Base-by-base conservation (phyloP, 164 flowering plant species). In the Buxus sempervirens region DNA sequence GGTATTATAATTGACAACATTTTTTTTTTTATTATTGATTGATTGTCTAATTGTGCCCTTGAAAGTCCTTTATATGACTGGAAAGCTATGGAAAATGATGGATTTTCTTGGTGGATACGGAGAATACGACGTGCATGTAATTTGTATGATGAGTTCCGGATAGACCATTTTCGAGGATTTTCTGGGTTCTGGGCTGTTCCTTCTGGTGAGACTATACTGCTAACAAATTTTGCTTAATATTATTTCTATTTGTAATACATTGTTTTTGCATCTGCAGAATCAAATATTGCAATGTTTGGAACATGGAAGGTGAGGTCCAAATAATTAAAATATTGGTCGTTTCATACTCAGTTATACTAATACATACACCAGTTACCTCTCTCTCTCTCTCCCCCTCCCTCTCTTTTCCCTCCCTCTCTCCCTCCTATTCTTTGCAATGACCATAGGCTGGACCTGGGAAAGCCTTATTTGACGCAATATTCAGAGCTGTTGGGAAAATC, bases 101-200 rank as follows among this genome's bases (percentile, higher is more conserved):
- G 87, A 55, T 95, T 76, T 77, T 82, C 93, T 38, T 95, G 99
- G 99, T 95, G 99, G 99, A 66, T 84, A 74, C 79, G 81, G 32
- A 85, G 99, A 58, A 69, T 96, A 26, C 75, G 75, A 64, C 90
- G 96, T 65, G 99, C 99, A 41, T 79, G 70, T 58, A 76, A 87
- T 84, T 82, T 96, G 15, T 96, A 82, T 78, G 98, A 90, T 74
- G 99, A 96, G 73, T 96, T 89, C 76, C 79, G 98, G 76, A 96
- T 96, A 59, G 99, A 96, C 76, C 99, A 96, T 72, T 96, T 95
- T 70, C 83, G 99, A 79, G 99, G 98, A 67, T 81, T 96, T 78
- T 88, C 98, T 80, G 99, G 99, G 28, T 96, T 74, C 77, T 96
- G 99, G 99, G 97, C 99, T 70, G 90, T 96, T 82, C 99, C 98